Conservation (phyloP, 106 monocot species). For the Acanthochlamys bracteata region DNA sequence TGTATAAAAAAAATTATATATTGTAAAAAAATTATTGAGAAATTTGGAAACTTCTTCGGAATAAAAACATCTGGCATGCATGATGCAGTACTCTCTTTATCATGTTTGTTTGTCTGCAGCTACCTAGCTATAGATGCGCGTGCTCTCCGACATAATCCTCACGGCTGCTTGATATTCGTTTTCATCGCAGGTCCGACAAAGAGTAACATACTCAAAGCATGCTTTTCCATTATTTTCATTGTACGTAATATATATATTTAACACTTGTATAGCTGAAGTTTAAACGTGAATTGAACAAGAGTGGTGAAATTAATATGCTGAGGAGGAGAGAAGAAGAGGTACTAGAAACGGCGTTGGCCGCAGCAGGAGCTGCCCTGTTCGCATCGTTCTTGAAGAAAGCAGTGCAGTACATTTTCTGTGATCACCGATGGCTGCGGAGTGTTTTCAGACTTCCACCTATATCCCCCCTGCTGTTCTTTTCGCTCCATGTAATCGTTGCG, state of each 20-base stretch:
- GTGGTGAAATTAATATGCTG: not conserved
- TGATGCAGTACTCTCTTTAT: no score
- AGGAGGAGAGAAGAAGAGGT: slow-evolving; percentile 6
- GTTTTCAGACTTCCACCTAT: not conserved
- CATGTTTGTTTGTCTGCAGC: no score
- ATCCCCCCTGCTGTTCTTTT: not conserved
- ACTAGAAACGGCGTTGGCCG: slow-evolving; percentile 4
- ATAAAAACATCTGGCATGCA: no score
- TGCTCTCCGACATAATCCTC: slow-evolving; percentile 5
- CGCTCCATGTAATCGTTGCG: not conserved
- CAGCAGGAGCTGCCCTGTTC: not conserved
- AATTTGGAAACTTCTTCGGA: no score
- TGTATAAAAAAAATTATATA: no score
- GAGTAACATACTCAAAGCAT: not conserved
- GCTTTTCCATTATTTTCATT: not conserved
- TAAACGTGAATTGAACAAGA: not conserved
- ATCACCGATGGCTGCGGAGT: not conserved
- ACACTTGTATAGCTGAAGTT: not conserved
- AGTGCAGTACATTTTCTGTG: not conserved
- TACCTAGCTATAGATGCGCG: not conserved
- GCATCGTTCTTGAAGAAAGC: not conserved
- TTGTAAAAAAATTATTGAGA: no score
- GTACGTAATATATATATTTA: not conserved
- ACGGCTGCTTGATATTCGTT: not conserved
- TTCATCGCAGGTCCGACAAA: slow-evolving; percentile 2